Base-by-base conservation (phyloP, 306 rosid genomes). In the Dalbergia cultrata region DNA sequence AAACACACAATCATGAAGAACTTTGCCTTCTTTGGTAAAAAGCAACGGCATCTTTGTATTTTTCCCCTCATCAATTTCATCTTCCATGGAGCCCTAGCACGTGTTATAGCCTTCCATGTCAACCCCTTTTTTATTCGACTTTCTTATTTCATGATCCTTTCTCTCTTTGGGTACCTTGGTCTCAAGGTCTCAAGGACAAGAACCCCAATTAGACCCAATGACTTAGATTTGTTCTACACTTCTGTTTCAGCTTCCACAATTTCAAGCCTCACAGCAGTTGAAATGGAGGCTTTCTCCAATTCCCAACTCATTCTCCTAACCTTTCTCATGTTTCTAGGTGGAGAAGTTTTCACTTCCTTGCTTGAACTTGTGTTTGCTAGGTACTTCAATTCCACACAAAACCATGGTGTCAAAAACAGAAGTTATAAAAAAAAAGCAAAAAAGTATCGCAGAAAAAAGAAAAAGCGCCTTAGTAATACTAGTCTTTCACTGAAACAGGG, bases 221-320 rank as follows among this genome's bases (percentile, higher is more conserved):
- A 80, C 31, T 5, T 89, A 2, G 92, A 94, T 73, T 26, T 90
- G 0, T 90, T 92, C 41, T 94, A 73, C 88, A 92, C 97, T 2
- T 86, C 97, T 6, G 97, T 91, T 73, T 95, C 98, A 13, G 85
- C 95, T 16, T 44, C 87, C 59, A 91, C 97, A 0, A 89, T 88
- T 19, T 92, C 98, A 8, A 95, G 98, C 87, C 85, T 92, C 94
- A 86, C 91, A 0, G 81, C 86, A 0, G 26, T 91, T 0, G 95
- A 95, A 83, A 92, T 91, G 93, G 94, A 93, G 76, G 68, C 3
- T 65, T 80, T 85, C 80, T 80, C 85, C 26, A 64, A 80, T 49
- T 76, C 61, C 0, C 88, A 85, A 54, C 87, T 79, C 70, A 52
- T 84, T 75, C 78, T 84, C 44, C n/a, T 84, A 13, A 84, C 81